Conservation (phyloP, 2,329 filamentous ascomycete genomes). For the Dactylellina drechsleri region DNA sequence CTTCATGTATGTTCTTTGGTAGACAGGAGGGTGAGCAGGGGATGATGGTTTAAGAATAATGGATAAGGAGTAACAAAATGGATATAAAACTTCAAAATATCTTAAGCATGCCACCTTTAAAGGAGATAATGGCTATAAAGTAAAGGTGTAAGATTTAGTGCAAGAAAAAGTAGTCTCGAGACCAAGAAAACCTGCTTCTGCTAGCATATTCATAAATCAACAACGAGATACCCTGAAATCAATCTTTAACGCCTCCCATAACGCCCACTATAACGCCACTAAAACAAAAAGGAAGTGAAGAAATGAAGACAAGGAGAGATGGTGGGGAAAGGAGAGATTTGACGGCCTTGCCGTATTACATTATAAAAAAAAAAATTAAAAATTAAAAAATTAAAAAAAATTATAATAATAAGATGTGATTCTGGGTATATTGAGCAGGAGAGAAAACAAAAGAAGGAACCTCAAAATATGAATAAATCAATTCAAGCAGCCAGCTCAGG, state of each 20-base stretch:
- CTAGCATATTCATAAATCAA: conserved; percentile 2
- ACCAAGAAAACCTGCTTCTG: neutral
- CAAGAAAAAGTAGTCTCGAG: neutral
- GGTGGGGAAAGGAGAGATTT: neutral
- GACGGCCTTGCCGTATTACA: conserved; percentile 22
- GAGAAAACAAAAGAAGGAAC: neutral
- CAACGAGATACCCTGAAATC: neutral
- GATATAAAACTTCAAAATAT: neutral
- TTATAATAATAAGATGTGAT: neutral
- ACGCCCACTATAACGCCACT: conserved; percentile 39
- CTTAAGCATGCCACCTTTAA: neutral
- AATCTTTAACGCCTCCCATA: conserved; percentile 40
- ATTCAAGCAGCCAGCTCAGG: no score
- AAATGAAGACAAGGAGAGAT: neutral
- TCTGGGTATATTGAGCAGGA: conserved; percentile 27
- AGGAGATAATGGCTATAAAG: neutral
- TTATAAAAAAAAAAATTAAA: conserved; percentile 35
- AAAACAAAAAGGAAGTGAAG: conserved; percentile 15
- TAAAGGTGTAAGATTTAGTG: no score
- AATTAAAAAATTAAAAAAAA: conserved; percentile 32
- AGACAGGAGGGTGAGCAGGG: neutral
- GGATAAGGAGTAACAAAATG: neutral
- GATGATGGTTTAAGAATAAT: neutral
- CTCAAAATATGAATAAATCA: no score
- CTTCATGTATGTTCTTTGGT: neutral